Percentiles rank a stretch among this genome's conserved stretches.
Evolutionary conservation across 768 basidiomycete genomes (phyloP).

Genomic region (Boletus subcaerulescens): DNA sequence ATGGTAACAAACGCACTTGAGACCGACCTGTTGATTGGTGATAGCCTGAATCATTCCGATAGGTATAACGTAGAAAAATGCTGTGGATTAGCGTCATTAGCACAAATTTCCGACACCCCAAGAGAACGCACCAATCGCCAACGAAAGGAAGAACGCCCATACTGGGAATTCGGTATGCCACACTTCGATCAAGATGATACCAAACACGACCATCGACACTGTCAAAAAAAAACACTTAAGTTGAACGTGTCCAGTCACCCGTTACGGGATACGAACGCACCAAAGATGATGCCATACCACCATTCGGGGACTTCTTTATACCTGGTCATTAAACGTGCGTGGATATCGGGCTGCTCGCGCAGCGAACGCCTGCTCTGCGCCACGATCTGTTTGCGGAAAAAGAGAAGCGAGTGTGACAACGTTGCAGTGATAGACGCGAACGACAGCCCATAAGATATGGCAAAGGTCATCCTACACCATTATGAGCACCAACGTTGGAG

Average conservation of each 20-base stretch:
- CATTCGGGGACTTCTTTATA: slow-evolving; percentile 61
- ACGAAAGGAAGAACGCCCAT: slow-evolving; percentile 41
- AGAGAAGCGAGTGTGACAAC: slow-evolving; percentile 67
- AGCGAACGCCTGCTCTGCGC: slow-evolving; percentile 65
- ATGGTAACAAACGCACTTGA: slow-evolving; percentile 31
- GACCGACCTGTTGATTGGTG: slow-evolving; percentile 74
- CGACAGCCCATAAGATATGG: slow-evolving; percentile 76
- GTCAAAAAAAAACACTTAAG: not conserved
- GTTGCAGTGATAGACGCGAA: slow-evolving; percentile 81
- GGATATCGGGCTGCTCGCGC: slow-evolving; percentile 75
- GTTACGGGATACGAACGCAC: slow-evolving; percentile 6
- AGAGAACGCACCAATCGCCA: slow-evolving; percentile 28
- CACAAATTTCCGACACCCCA: not conserved
- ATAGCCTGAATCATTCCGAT: slow-evolving; percentile 75
- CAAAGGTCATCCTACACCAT: slow-evolving; percentile 51
- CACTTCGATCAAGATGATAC: slow-evolving; percentile 54
- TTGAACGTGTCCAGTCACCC: not conserved
- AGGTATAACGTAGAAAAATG: slow-evolving; percentile 69
- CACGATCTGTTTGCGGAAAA: slow-evolving; percentile 79
- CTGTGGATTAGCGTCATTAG: slow-evolving; percentile 3
- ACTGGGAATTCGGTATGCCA: slow-evolving; percentile 52
- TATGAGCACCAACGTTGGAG: not conserved
- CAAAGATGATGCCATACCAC: slow-evolving; percentile 46
- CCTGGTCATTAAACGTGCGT: slow-evolving; percentile 54
- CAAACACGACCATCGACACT: slow-evolving; percentile 55